Evolutionary conservation across 495 filamentous ascomycete genomes (phyloP), one percentile per base, ranked within the genome.

Genomic region (Neurospora discreta): DNA sequence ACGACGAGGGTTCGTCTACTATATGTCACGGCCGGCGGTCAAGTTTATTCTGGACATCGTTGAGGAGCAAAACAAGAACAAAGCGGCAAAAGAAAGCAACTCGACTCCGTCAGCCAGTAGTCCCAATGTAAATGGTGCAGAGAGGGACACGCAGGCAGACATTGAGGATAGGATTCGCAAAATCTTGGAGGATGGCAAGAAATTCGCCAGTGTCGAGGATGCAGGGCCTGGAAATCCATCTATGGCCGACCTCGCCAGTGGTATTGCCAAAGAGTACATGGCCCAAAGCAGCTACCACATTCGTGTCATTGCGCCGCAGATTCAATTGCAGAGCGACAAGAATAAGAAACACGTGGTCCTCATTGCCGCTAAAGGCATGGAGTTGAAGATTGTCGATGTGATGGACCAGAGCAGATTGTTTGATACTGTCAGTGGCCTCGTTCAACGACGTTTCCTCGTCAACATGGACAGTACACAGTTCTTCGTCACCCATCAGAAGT

Each of bases 11-110:
- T 99, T 98, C 81, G 90, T 98, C 43, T 99, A 99, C 82, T 99
- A 99, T 82, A 90, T 98, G 85, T 97, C 95, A 26, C 88, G 95
- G 46, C 88, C 93, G 72, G 96, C 95, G 18, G 92, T 99, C 76
- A 99, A 98, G 78, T 99, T 99, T 80, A 97, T 99, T 73, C 84
- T 98, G 11, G 95, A 99, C 78, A 97, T 99, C 40, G 92, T 99
- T 15, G 93, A 97, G 41, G 95, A 98, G 77, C 95, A 98, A 76
- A 88, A 88, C 73, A 93, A 90, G 83, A 81, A 87, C 76, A 85
- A 88, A 81, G 71, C 78, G 78, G 73, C 82, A 65, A 84, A 84
- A 70, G 78, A 78, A 60, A 76, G 73, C 69, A 75, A 78, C 33
- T 77, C 80, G 23, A 74, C 85, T 8, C 73, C 81, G 30, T 79